These are phyloP conservation scores for Hibiscus trionum DNA, from an alignment of 345 rosid species.

Conservation along the genomic window DNA sequence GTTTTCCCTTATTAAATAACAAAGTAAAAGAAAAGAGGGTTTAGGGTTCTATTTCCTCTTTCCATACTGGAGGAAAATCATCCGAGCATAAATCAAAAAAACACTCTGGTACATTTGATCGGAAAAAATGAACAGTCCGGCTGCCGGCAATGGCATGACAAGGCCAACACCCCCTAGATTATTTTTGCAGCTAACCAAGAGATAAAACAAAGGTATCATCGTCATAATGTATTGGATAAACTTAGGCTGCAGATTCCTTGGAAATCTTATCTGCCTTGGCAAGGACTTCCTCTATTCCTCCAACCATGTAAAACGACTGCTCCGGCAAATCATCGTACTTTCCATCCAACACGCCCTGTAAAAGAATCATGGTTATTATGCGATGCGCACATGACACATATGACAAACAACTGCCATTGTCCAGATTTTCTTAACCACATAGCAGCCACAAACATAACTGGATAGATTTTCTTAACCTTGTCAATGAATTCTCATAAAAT, in stretches of 20 bases:
- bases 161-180: constrained; percentile 25
- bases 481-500: background rate
- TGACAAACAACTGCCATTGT: too few relatives aligned
- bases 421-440: too few relatives aligned
- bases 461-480: background rate
- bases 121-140: too few relatives aligned
- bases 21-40: too few relatives aligned
- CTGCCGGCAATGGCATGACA: constrained; percentile 7
- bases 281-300: constrained; percentile 75
- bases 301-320: constrained; percentile 82
- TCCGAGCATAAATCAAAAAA: too few relatives aligned
- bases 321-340: constrained; percentile 78
- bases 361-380: background rate
- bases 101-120: too few relatives aligned
- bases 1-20: too few relatives aligned
- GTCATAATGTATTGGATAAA: background rate
- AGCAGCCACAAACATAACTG: background rate
- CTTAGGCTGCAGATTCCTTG: constrained; percentile 19
- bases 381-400: background rate
- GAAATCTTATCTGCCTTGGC: constrained; percentile 1
- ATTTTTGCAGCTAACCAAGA: constrained; percentile 20
- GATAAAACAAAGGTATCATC: constrained; percentile 5
- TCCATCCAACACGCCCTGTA: constrained; percentile 82
- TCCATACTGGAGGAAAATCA: too few relatives aligned
- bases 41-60: too few relatives aligned